Base-by-base conservation (phyloP, 1,284 basidiomycete genomes). In the Fistulina hepatica region DNA sequence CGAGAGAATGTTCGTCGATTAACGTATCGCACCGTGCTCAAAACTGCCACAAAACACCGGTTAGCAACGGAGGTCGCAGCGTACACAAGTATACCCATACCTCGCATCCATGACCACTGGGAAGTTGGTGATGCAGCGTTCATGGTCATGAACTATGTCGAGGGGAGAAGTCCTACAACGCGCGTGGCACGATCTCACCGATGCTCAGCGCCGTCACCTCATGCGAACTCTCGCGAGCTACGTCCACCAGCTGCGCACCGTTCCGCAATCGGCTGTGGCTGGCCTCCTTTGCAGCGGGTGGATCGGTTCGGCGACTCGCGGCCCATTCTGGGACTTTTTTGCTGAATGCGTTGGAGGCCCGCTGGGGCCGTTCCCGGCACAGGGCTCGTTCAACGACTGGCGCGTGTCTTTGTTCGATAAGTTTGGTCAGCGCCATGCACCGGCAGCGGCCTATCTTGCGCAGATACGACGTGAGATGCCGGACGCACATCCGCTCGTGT, bases 401-500 rank as follows among this genome's bases (percentile, higher is more conserved):
- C 28, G 19, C 28, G 10, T 31, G 4, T 31, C 28, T 13, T 13
- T 31, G 13, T 31, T 31, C 28, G 28, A 11, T 9, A 16, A 8
- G 8, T 31, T 31, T 9, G 28, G 10, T 10, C 28, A 13, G 28
- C 9, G 13, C 15, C 13, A 8, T 8, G 13, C 11, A 8, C 10
- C 15, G 11, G 19, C 13, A 2, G 28, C 13, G 15, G 28, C 9
- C 28, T 19, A 19, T 3, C 21, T 42, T 16, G 19, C 13, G 30
- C 22, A 34, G 12, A 34, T 42, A 22, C 33, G 40, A 32, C 6
- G 31, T 9, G 27, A 24, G 30, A 44, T 42, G 43, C 35, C 26
- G 4, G 37, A 44, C 33, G 28, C 37, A 33, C 43, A 44, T 26
- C 34, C 21, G 15, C 33, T 44, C 32, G 30, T 26, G 16, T 44